A percentile compares a stretch with the other conserved stretches of the same genome.
phyloP scores from a whole-genome alignment of 768 basidiomycete genomes.

The Lentinula sp. region DNA sequence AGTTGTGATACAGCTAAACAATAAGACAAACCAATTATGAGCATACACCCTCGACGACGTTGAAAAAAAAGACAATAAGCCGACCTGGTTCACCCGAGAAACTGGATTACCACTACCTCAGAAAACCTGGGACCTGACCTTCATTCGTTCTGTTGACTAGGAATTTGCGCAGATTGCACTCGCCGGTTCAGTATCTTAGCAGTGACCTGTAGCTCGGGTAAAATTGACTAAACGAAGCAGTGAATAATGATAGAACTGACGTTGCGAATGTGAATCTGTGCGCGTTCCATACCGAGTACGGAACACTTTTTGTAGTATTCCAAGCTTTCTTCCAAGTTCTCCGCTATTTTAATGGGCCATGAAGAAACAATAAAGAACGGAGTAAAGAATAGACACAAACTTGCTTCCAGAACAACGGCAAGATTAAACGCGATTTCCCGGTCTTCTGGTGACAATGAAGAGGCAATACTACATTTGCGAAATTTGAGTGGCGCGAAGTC shows the following conservation, averaged over 20 bases:
- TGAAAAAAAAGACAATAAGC: slow-evolving; percentile 7
- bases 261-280: slow-evolving; percentile 75
- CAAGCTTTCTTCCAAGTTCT: slow-evolving; percentile 74
- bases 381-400: slow-evolving; percentile 37
- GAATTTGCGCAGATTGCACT: slow-evolving; percentile 40
- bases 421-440: slow-evolving; percentile 91
- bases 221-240: slow-evolving; percentile 14
- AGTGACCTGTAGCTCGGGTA: slow-evolving; percentile 49
- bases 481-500: slow-evolving; percentile 22
- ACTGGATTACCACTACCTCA: background rate
- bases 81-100: slow-evolving; percentile 1
- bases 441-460: slow-evolving; percentile 81
- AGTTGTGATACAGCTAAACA: background rate
- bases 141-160: slow-evolving; percentile 20
- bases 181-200: slow-evolving; percentile 71
- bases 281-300: slow-evolving; percentile 74
- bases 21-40: background rate
- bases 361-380: slow-evolving; percentile 27
- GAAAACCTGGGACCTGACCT: background rate
- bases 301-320: slow-evolving; percentile 77
- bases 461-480: slow-evolving; percentile 58
- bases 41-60: background rate
- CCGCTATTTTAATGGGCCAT: slow-evolving; percentile 44
- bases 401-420: slow-evolving; percentile 85
- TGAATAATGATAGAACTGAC: slow-evolving; percentile 31